Evolutionary conservation across 169 alveolate species (phyloP).

Genomic region (Eimeria necatrix): DNA sequence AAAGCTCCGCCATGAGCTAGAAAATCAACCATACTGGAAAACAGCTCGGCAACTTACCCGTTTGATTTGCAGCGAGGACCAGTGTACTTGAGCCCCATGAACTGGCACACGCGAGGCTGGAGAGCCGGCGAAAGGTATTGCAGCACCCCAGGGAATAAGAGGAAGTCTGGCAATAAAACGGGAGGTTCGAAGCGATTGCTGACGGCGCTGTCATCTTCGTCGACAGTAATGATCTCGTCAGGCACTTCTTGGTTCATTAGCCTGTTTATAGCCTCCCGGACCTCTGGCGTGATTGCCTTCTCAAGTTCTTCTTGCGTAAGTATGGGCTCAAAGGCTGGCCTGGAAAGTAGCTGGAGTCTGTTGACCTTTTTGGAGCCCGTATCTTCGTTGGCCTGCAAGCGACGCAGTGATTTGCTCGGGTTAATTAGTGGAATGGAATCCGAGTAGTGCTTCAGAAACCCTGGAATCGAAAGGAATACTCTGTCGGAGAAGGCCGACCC

Average conservation of each 20-base stretch:
- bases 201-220: slow-evolving; percentile 55
- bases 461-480: slow-evolving; percentile 84
- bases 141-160: slow-evolving; percentile 38
- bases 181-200: slow-evolving; percentile 50
- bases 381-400: slow-evolving; percentile 19
- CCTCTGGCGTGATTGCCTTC: slow-evolving; percentile 57
- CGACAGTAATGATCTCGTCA: slow-evolving; percentile 42
- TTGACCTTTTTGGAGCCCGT: not conserved
- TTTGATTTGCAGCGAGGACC: slow-evolving; percentile 70
- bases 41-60: slow-evolving; percentile 9
- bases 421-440: slow-evolving; percentile 60
- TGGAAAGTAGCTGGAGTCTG: not conserved
- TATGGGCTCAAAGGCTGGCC: slow-evolving; percentile 53
- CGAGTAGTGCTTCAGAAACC: slow-evolving; percentile 80
- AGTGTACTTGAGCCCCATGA: slow-evolving; percentile 51
- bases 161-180: slow-evolving; percentile 32
- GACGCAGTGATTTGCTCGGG: slow-evolving; percentile 55
- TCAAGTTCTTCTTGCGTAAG: slow-evolving; percentile 48
- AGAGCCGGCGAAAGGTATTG: slow-evolving; percentile 59
- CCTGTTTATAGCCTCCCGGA: slow-evolving; percentile 31
- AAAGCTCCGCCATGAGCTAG: not conserved
- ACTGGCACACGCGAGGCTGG: slow-evolving; percentile 79
- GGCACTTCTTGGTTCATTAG: slow-evolving; percentile 13
- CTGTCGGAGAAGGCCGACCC: slow-evolving; percentile 83
- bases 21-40: not conserved